A percentile compares a stretch with the other conserved stretches of the same genome.
These are phyloP conservation scores for Cladosporium velox DNA, from an alignment of 2,329 filamentous ascomycete species.

Conservation along the genomic window DNA sequence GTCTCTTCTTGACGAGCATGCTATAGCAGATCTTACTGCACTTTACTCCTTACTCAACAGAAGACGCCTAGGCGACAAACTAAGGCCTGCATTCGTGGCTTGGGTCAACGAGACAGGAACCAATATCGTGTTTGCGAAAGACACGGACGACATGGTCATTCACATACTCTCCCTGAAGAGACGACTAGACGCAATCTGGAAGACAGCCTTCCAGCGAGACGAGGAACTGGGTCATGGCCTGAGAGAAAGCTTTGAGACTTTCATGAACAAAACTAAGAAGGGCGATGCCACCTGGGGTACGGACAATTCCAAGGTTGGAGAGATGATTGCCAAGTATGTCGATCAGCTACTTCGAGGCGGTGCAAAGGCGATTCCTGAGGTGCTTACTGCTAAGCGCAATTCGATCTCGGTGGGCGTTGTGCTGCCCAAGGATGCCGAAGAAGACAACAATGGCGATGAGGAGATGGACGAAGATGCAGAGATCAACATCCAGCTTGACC, in stretches of 20 bases:
- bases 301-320: constrained; percentile 89
- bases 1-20: constrained; percentile 70
- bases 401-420: constrained; percentile 30
- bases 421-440: constrained; percentile 59
- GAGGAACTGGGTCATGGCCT: constrained; percentile 76
- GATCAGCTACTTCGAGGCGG: constrained; percentile 86
- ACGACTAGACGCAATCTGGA: constrained; percentile 74
- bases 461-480: constrained; percentile 88
- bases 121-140: constrained; percentile 72
- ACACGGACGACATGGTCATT: constrained; percentile 82
- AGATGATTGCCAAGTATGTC: constrained; percentile 98
- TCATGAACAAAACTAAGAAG: constrained; percentile 86
- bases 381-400: constrained; percentile 57
- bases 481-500: constrained; percentile 87
- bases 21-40: constrained; percentile 69
- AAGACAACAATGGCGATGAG: constrained; percentile 59
- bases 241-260: constrained; percentile 80
- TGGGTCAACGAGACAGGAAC: constrained; percentile 79
- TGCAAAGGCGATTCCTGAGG: constrained; percentile 75
- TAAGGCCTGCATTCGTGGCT: constrained; percentile 72
- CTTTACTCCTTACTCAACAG: constrained; percentile 77
- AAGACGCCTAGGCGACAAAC: constrained; percentile 66
- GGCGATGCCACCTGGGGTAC: constrained; percentile 72
- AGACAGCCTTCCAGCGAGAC: constrained; percentile 74
- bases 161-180: constrained; percentile 79